phyloP scores from a whole-genome alignment of 2,329 filamentous ascomycete species.

The Calonectria multiphialidica region DNA sequence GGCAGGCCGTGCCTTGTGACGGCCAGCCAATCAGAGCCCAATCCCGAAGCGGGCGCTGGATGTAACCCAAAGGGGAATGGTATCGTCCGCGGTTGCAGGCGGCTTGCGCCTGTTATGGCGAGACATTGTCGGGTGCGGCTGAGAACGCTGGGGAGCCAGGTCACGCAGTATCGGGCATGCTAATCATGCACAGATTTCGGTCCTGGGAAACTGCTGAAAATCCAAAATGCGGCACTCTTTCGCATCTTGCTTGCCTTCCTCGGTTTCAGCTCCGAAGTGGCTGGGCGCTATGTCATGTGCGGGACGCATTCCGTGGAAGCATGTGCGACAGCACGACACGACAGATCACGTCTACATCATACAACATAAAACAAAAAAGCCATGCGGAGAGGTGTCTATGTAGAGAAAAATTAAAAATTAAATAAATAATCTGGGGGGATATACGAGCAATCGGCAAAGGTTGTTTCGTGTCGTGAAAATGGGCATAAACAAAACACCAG shows the following conservation, averaged over 20 bases:
- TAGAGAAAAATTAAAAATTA: too few species aligned
- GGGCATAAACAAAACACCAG: neutral
- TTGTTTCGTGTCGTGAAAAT: neutral
- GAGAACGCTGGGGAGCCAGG: neutral
- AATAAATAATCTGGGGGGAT: too few species aligned
- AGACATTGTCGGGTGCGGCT: slow-evolving; percentile 14
- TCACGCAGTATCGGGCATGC: neutral
- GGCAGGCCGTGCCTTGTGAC: slow-evolving; percentile 1
- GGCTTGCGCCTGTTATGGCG: neutral
- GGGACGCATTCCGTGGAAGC: neutral
- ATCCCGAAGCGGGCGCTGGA: slow-evolving; percentile 24
- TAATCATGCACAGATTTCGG: neutral
- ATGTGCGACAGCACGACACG: neutral
- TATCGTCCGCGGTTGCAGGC: neutral
- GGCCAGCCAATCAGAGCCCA: slow-evolving; percentile 21
- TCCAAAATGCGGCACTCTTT: neutral
- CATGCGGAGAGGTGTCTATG: neutral
- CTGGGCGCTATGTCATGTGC: neutral
- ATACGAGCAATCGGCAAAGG: neutral
- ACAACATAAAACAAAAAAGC: neutral
- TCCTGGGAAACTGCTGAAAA: neutral
- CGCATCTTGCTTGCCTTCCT: neutral
- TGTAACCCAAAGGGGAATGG: slow-evolving; percentile 23
- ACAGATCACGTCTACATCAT: too few species aligned
- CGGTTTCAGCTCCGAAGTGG: slow-evolving; percentile 1